Evolutionary conservation across 768 basidiomycete genomes (phyloP).

Genomic region (Austroboletus eburneus): DNA sequence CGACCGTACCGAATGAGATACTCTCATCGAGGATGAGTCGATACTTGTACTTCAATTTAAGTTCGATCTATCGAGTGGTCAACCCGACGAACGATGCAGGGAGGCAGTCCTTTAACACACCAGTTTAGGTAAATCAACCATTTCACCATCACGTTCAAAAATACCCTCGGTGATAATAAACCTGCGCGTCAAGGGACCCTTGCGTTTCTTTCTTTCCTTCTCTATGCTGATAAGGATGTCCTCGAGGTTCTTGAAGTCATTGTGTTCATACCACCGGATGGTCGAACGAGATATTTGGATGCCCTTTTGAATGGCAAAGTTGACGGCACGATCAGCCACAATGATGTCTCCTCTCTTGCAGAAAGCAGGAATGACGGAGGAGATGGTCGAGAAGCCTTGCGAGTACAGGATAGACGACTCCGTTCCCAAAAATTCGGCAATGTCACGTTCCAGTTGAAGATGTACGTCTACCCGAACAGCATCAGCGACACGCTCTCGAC

Average conservation of each 20-base stretch:
- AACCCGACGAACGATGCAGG: neutral
- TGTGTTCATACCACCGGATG: conserved; percentile 95
- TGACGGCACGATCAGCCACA: conserved; percentile 96
- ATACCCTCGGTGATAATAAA: conserved; percentile 98
- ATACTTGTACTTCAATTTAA: conserved; percentile 95
- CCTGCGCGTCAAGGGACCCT: conserved; percentile 74
- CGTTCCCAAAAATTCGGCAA: conserved; percentile 87
- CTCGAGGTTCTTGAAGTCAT: conserved; percentile 88
- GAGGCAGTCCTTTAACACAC: conserved; percentile 41
- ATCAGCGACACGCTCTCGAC: conserved; percentile 1
- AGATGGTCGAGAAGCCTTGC: conserved; percentile 87
- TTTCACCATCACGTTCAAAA: conserved; percentile 90
- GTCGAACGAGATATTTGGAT: conserved; percentile 90
- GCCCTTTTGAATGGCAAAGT: conserved; percentile 94
- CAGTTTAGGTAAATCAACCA: conserved; percentile 88
- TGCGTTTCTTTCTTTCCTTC: conserved; percentile 85
- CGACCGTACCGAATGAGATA: conserved; percentile 90
- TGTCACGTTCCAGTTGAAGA: conserved; percentile 79
- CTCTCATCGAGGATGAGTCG: conserved; percentile 92
- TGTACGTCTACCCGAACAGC: conserved; percentile 79
- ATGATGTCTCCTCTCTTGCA: conserved; percentile 97
- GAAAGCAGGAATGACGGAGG: conserved; percentile 95
- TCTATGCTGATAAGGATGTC: conserved; percentile 78
- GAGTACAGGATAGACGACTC: conserved; percentile 91
- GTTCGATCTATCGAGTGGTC: conserved; percentile 63